Base-by-base conservation (phyloP, 108 stramenopile species). In the Pseudonitzschia delicatissima region DNA sequence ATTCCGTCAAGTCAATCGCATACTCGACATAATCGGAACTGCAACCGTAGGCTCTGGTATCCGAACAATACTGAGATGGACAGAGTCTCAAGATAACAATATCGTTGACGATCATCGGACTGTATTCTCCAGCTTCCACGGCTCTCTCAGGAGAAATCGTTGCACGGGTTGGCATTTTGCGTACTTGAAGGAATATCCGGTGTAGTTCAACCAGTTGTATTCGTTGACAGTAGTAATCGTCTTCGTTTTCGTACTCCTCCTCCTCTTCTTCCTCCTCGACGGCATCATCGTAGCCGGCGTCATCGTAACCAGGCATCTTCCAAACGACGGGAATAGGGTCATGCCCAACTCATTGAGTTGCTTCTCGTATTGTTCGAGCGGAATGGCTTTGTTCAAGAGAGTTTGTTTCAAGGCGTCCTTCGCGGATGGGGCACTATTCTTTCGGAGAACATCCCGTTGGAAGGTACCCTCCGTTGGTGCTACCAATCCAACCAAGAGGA, bases 21-120 rank as follows among this genome's bases (percentile, higher is more conserved):
- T 83, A 87, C 52, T 87, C 86, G 12, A 64, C 77, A 57, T 65
- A 87, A 48, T 80, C 74, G 66, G 66, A 77, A 15, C 39, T 47
- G 71, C 86, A 87, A 6, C 86, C 86, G 37, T 68, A 80, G 17
- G 64, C 33, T 55, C 55, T 33, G 53, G n/a, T 74, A 18, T 61
- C 26, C 11, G 67, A 73, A 62, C 86, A 87, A 11, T 53, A 68
- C 9, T 62, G 65, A 39, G 70, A 55, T 0, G 82, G 80, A 67
- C 86, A 87, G 33, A 87, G 49, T 6, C 86, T 69, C 31, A 87
- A 58, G 45, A 87, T 66, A 12, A 87, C 82, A 71, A 87, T 79
- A 62, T 87, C 82, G 34, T 82, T 65, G 7, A 70, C 77, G 4
- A 87, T 66, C 80, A 87, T 80, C 3, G 86, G 70, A 7, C 77